These are phyloP conservation scores for Naematelia aurantialba DNA, from an alignment of 768 basidiomycete genomes.

Conservation along the genomic window DNA sequence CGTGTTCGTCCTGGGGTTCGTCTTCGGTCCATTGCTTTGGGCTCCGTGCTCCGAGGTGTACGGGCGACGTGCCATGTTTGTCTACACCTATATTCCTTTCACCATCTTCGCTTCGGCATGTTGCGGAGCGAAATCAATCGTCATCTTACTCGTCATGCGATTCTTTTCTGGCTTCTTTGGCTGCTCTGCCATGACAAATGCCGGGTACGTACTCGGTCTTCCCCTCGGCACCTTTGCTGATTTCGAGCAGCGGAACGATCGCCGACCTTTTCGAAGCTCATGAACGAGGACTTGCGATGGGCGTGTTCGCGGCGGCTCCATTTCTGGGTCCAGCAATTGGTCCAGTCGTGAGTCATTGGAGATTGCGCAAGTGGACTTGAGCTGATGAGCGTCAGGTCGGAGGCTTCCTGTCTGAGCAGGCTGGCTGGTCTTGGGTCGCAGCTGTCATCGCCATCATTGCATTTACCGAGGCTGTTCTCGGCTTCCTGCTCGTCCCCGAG, in stretches of 20 bases:
- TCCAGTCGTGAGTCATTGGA: conserved; percentile 34
- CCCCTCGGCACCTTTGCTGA: neutral
- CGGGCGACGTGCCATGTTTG: conserved; percentile 48
- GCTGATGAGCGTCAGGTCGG: conserved; percentile 31
- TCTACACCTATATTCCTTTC: conserved; percentile 46
- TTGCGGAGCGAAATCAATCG: conserved; percentile 46
- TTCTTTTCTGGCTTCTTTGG: conserved; percentile 50
- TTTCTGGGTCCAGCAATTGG: conserved; percentile 40
- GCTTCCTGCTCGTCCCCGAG: conserved; percentile 38
- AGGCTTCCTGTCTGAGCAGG: conserved; percentile 42
- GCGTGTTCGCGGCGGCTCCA: conserved; percentile 31
- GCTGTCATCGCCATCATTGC: conserved; percentile 40
- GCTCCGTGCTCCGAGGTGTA: conserved; percentile 46
- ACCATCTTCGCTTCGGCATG: conserved; percentile 47
- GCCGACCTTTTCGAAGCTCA: neutral
- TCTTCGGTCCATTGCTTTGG: conserved; percentile 46
- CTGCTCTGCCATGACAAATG: conserved; percentile 47
- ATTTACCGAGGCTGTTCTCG: conserved; percentile 23
- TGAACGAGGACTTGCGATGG: conserved; percentile 14
- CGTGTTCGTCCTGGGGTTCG: conserved; percentile 36
- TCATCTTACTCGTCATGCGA: conserved; percentile 46
- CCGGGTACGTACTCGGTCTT: conserved; percentile 18
- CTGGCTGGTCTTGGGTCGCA: conserved; percentile 45
- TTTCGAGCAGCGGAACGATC: conserved; percentile 15
- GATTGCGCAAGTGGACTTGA: neutral